Base-by-base conservation (phyloP, 768 basidiomycete species). In the Chalciporus pseudorubinellus region DNA sequence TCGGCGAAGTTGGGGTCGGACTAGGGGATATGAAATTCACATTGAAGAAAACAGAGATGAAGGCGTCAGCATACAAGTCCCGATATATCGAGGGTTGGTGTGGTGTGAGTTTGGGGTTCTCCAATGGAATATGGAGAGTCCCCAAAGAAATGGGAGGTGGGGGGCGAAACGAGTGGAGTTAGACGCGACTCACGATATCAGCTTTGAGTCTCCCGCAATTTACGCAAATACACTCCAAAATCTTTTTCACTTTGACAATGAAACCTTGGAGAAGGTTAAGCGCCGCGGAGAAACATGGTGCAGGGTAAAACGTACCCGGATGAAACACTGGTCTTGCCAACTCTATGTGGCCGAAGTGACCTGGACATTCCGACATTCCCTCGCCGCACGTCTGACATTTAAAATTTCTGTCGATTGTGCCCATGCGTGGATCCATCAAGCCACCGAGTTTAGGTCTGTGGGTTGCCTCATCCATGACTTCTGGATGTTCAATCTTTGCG, bases 321-420 rank as follows among this genome's bases (percentile, higher is more conserved):
- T 98, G 95, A 66, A 94, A 98, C 29, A 97, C 92, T n/a, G 95
- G 94, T 61, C 93, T 79, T 39, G 92, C 92, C 64, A 99, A 76
- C 74, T 99, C 97, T 64, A 99, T 92, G 69, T 98, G 95, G 49
- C 97, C 97, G 75, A 99, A 99, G 71, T 98, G 97, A 45, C 97
- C 97, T 22, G 97, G 95, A 75, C 97, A 99, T 69, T 98, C 97
- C 16, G 93, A 87, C 95, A 98, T 98, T n/a, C 95, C 95, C 79
- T 99, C 97, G 59, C 94, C 95, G 70, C 97, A 98, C 24, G 97
- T 98, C 76, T 98, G 94, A 69, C 97, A 99, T 76, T 98, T 98
- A 76, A 95, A 95, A 69, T 95, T 94, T 59, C 93, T 80, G 77
- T 95, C 93, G 62, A 95, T 95, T 24, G 93, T 99, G 34, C 97